Evolutionary conservation across 2,329 filamentous ascomycete genomes (phyloP).

Genomic region (Acephala macrosclerotiorum): DNA sequence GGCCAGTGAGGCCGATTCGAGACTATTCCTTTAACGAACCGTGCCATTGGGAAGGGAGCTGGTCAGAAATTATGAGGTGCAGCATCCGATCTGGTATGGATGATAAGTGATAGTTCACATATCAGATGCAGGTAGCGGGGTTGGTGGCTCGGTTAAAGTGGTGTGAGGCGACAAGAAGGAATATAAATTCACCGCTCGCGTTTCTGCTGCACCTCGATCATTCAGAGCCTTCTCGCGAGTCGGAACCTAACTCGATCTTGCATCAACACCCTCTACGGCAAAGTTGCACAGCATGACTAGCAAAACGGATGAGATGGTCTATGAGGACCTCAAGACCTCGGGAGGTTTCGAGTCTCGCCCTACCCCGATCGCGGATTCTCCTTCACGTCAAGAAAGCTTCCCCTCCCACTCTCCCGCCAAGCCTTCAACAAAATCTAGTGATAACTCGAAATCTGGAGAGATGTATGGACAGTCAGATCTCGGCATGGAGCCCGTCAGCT

Average conservation of each 20-base stretch:
- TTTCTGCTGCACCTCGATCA: neutral
- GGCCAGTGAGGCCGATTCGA: no score
- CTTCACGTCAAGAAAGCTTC: neutral
- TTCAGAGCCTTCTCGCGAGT: neutral
- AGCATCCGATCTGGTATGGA: neutral
- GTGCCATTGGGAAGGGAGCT: neutral
- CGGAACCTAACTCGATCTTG: neutral
- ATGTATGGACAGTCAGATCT: conserved; percentile 26
- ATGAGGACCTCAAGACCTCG: neutral
- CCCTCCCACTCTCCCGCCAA: no score
- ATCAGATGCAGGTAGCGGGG: neutral
- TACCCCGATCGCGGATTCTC: neutral
- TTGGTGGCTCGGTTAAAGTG: neutral
- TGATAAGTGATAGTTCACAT: neutral
- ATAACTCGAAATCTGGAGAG: conserved; percentile 10
- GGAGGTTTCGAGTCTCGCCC: neutral
- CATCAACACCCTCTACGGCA: neutral
- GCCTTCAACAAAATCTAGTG: no score
- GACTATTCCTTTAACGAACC: neutral
- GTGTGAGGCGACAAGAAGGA: neutral
- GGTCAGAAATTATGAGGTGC: neutral
- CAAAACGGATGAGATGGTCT: neutral
- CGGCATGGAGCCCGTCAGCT: conserved; percentile 13
- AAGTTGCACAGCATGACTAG: neutral
- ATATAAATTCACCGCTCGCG: neutral